Base-by-base conservation (phyloP, 2,329 filamentous ascomycete genomes). In the Venturia carpophila region DNA sequence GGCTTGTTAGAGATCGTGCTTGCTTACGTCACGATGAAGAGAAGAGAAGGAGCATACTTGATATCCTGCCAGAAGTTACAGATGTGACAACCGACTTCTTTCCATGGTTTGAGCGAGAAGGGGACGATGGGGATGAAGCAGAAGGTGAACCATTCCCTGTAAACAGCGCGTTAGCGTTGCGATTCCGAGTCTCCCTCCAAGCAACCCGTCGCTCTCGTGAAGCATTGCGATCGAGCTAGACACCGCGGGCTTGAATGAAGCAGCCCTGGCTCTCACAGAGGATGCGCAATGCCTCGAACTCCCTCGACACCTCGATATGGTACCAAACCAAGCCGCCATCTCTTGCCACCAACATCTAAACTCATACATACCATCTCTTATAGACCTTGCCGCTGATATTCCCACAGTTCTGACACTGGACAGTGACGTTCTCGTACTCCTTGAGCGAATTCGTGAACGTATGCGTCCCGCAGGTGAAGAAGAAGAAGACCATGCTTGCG, bases 111-210 rank as follows among this genome's bases (percentile, higher is more conserved):
- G 5, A 81, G 69, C 34, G 84, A 87, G 71, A 92, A 87, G 0
- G 89, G 89, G 34, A 92, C 80, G 58, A 92, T 75, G 61, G 89
- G 89, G 64, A 91, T 76, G 76, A 89, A 91, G 80, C 89, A 92
- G 71, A 92, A 86, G 5, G 89, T 92, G 72, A 92, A 92, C 87
- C 88, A 91, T 52, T 80, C 73, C 76, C 75, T 77, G 61, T 19
- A n/a, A 37, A 41, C 2, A 43, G 30, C 4, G 24, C 10, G 42
- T 64, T 21, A 66, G 60, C 17, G 9, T 41, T 55, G 61, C 39
- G 15, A 64, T 15, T 7, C 24, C n/a, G n/a, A n/a, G n/a, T n/a
- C n/a, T n/a, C n/a, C n/a, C n/a, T n/a, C n/a, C n/a, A n/a, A n/a
- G n/a, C n/a, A n/a, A n/a, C n/a, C 21, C 5, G 34, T 21, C 4